These are phyloP conservation scores for Pseudomonodictys pantanalensis DNA, from an alignment of 495 filamentous ascomycete species.

Conservation along the genomic window DNA sequence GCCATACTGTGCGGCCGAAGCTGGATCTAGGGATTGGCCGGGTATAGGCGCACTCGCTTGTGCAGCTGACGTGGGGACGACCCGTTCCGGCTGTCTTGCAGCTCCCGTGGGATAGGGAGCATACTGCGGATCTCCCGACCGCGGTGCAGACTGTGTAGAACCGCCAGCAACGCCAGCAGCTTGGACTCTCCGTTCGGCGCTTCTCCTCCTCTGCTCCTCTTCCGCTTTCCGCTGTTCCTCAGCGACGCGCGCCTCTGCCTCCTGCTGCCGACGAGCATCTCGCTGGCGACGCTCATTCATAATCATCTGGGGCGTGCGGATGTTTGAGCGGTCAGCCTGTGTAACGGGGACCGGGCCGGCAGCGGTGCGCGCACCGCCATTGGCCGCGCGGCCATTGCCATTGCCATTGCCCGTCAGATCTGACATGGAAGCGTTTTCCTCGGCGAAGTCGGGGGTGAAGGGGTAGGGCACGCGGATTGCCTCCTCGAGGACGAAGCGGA, in stretches of 20 bases:
- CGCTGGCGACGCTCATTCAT: slow-evolving; percentile 41
- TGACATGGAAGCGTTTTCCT: slow-evolving; percentile 94
- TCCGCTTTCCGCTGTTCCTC: slow-evolving; percentile 34
- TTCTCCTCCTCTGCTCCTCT: slow-evolving; percentile 40
- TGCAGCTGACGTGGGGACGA: slow-evolving; percentile 14
- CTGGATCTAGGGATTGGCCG: slow-evolving; percentile 19
- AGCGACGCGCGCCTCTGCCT: slow-evolving; percentile 28
- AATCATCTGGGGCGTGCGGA: slow-evolving; percentile 41
- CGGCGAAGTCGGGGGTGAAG: slow-evolving; percentile 79
- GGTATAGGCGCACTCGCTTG: slow-evolving; percentile 13
- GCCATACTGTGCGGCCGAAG: slow-evolving; percentile 21
- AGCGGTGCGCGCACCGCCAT: slow-evolving; percentile 41
- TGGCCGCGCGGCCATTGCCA: slow-evolving; percentile 39
- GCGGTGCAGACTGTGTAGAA: slow-evolving; percentile 17
- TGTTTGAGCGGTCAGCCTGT: slow-evolving; percentile 32
- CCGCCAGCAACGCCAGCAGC: slow-evolving; percentile 38
- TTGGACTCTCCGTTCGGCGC: slow-evolving; percentile 40
- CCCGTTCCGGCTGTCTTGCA: slow-evolving; percentile 22
- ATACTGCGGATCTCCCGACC: slow-evolving; percentile 13
- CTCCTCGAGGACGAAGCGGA: slow-evolving; percentile 88
- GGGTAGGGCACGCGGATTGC: slow-evolving; percentile 77
- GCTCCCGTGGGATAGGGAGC: slow-evolving; percentile 2
- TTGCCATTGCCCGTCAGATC: slow-evolving; percentile 24
- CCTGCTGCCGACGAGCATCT: slow-evolving; percentile 31
- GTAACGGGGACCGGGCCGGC: slow-evolving; percentile 40